These are phyloP conservation scores for Penicillium verrucosum DNA, from an alignment of 2,329 filamentous ascomycete genomes.

Conservation along the genomic window DNA sequence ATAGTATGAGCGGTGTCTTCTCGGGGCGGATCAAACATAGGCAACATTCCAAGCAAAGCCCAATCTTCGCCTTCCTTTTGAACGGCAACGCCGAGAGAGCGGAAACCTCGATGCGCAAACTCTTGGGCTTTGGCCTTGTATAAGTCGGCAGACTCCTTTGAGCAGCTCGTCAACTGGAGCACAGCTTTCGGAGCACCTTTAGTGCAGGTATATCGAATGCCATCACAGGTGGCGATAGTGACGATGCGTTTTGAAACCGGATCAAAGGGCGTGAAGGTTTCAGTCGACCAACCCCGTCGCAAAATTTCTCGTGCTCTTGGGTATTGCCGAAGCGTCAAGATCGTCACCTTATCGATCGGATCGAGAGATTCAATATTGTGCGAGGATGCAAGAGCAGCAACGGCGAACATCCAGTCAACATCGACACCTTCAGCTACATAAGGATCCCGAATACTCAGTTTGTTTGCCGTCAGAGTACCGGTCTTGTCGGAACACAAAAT, in stretches of 20 bases:
- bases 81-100: slow-evolving; percentile 72
- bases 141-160: slow-evolving; percentile 59
- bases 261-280: slow-evolving; percentile 69
- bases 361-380: slow-evolving; percentile 76
- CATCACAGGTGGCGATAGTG: slow-evolving; percentile 64
- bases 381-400: slow-evolving; percentile 70
- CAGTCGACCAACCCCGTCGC: slow-evolving; percentile 69
- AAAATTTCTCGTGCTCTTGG: slow-evolving; percentile 73
- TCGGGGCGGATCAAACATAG: slow-evolving; percentile 77
- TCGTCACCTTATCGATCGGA: slow-evolving; percentile 76
- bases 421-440: slow-evolving; percentile 74
- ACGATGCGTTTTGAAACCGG: slow-evolving; percentile 79
- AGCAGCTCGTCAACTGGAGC: slow-evolving; percentile 65
- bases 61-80: slow-evolving; percentile 72
- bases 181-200: slow-evolving; percentile 77
- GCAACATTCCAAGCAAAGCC: slow-evolving; percentile 71
- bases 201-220: slow-evolving; percentile 68
- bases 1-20: slow-evolving; percentile 77
- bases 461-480: slow-evolving; percentile 62
- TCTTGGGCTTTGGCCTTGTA: slow-evolving; percentile 71
- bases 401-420: slow-evolving; percentile 81
- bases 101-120: slow-evolving; percentile 75
- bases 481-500: slow-evolving; percentile 81
- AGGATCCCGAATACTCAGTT: slow-evolving; percentile 72
- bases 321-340: slow-evolving; percentile 70